Evolutionary conservation across 2,329 filamentous ascomycete genomes (phyloP).

Genomic region (Alternaria triticina): DNA sequence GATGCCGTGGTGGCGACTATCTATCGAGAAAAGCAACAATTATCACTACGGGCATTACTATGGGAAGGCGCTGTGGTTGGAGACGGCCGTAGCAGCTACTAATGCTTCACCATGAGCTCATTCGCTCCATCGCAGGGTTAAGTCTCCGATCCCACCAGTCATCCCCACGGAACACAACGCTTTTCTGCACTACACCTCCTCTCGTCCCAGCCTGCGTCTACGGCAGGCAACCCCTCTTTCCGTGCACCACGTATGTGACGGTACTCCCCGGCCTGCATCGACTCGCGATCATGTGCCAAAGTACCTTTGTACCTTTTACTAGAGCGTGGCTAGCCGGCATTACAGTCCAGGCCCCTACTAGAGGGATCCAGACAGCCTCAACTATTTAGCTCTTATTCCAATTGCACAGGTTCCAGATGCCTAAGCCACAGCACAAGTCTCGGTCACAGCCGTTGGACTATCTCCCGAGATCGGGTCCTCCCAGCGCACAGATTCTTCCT

Average conservation of each 20-base stretch:
- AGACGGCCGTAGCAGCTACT: background rate
- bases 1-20: background rate
- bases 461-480: background rate
- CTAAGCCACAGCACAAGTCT: background rate
- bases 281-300: conserved; percentile 25
- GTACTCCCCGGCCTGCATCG: conserved; percentile 18
- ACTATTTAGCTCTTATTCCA: background rate
- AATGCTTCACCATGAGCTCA: conserved; percentile 6
- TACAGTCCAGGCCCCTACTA: background rate
- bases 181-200: conserved; percentile 4
- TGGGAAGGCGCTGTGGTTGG: background rate
- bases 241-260: conserved; percentile 17
- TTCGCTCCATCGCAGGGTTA: conserved; percentile 7
- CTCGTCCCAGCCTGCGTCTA: conserved; percentile 11
- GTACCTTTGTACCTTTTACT: conserved; percentile 2
- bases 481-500: background rate
- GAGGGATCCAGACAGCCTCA: background rate
- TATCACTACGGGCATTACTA: background rate
- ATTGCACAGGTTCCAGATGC: background rate
- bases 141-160: conserved; percentile 3
- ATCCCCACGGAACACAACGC: conserved; percentile 6
- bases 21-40: background rate
- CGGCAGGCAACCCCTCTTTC: conserved; percentile 12
- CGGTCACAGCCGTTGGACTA: background rate
- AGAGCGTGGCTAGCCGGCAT: background rate